Conservation (phyloP, 345 rosid species). For the Cochlearia excelsa region DNA sequence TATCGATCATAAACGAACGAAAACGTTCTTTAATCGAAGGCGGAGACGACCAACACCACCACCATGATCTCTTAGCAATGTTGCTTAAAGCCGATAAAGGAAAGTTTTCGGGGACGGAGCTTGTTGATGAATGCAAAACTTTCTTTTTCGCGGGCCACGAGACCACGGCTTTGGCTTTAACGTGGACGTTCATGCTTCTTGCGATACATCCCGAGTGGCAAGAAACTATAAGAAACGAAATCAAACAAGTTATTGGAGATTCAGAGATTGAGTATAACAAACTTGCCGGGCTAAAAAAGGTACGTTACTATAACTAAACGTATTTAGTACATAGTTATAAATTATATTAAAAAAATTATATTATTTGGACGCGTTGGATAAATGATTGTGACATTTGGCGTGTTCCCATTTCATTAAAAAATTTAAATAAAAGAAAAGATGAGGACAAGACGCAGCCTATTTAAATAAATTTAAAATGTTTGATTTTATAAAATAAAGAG, state of each 20-base stretch:
- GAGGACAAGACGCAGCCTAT: too few species aligned
- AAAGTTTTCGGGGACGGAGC: slow-evolving; percentile 48
- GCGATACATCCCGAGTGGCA: slow-evolving; percentile 86
- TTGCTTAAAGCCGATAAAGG: slow-evolving; percentile 47
- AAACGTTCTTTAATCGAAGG: slow-evolving; percentile 25
- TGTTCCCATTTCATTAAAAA: slow-evolving; percentile 7
- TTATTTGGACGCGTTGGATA: slow-evolving; percentile 1
- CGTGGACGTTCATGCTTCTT: slow-evolving; percentile 85
- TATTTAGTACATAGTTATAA: slow-evolving; percentile 4
- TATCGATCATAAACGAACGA: slow-evolving; percentile 53
- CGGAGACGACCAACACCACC: slow-evolving; percentile 2
- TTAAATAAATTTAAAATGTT: too few species aligned
- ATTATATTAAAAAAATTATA: too few species aligned
- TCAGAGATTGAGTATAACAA: slow-evolving; percentile 49
- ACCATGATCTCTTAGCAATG: slow-evolving; percentile 56
- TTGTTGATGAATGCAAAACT: slow-evolving; percentile 92
- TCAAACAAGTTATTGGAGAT: slow-evolving; percentile 58
- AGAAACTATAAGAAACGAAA: slow-evolving; percentile 67
- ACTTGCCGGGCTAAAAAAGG: slow-evolving; percentile 88
- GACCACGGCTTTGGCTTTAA: slow-evolving; percentile 78
- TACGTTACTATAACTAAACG: slow-evolving; percentile 33
- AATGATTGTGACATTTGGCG: background rate
- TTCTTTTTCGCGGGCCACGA: slow-evolving; percentile 95
- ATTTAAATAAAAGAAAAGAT: background rate
- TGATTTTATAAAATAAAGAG: too few species aligned